Conservation (phyloP, 495 filamentous ascomycete genomes). For the Staphylotrichum longicolle region DNA sequence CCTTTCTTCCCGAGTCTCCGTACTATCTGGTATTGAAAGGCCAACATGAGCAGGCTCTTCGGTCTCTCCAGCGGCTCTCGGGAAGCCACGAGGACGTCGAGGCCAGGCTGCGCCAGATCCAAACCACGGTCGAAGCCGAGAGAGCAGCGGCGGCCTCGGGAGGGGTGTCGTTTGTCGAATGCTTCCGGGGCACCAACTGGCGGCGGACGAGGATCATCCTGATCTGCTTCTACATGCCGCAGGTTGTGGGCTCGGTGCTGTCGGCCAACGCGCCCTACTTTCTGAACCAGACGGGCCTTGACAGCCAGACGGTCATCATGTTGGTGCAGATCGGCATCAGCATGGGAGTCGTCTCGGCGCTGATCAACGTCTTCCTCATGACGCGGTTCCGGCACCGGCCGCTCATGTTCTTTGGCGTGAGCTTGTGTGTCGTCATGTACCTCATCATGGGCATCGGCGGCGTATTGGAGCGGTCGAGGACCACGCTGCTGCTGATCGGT, state of each 20-base stretch:
- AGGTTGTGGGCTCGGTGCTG: slow-evolving; percentile 29
- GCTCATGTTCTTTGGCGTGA: slow-evolving; percentile 27
- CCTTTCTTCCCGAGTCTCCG: slow-evolving; percentile 43
- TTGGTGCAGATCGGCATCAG: slow-evolving; percentile 31
- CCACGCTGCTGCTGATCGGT: slow-evolving; percentile 8
- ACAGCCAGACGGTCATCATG: slow-evolving; percentile 36
- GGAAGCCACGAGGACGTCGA: neutral
- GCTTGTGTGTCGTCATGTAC: slow-evolving; percentile 23
- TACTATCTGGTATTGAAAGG: slow-evolving; percentile 47
- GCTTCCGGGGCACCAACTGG: slow-evolving; percentile 32
- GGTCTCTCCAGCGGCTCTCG: neutral
- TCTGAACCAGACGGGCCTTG: slow-evolving; percentile 51
- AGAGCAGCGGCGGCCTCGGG: neutral
- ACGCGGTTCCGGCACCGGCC: slow-evolving; percentile 23
- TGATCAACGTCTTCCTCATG: slow-evolving; percentile 29
- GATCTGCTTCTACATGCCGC: slow-evolving; percentile 26
- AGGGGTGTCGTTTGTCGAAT: slow-evolving; percentile 24
- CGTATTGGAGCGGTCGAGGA: slow-evolving; percentile 20
- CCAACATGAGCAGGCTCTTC: slow-evolving; percentile 41
- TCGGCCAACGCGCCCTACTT: slow-evolving; percentile 33
- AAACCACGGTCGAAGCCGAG: slow-evolving; percentile 1
- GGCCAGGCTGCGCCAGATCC: slow-evolving; percentile 4
- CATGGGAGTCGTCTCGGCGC: slow-evolving; percentile 24
- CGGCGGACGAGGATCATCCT: slow-evolving; percentile 37
- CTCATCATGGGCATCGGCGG: slow-evolving; percentile 31